Base-by-base conservation (phyloP, 148 eudicot genomes). In the Euryodendron excelsum region DNA sequence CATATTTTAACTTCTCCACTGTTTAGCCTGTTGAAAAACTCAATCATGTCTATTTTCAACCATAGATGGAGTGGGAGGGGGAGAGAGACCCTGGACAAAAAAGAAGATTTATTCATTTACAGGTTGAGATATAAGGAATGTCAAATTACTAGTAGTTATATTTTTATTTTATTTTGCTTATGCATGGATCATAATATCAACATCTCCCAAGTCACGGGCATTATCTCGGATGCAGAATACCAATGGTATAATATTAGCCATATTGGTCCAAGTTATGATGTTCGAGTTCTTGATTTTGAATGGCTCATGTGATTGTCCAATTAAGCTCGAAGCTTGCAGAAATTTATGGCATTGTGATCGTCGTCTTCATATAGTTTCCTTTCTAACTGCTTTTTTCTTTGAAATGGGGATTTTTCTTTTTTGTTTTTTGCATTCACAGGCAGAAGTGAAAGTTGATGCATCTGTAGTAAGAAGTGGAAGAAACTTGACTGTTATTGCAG, bases 381-480 rank as follows among this genome's bases (percentile, higher is more conserved):
- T 66, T 64, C 11, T 2, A 33, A 33, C 9, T 15, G 9, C 48
- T 8, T n/a, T 76, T 23, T 37, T 44, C 9, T 76, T 30, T 28
- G 44, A 47, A 76, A 20, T 61, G 34, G 70, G 50, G 63, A 36
- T 25, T 33, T 39, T 72, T 48, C 6, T 77, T 30, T 2, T n/a
- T n/a, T n/a, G n/a, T n/a, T n/a, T n/a, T n/a, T n/a, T n/a, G n/a
- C n/a, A 1, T 74, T 56, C 39, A 44, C 88, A 94, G 98, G 77
- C 84, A 2, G 87, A 90, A 83, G 70, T 92, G 83, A 73, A 71
- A 2, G 90, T 86, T 65, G 92, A 89, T 78, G 94, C 86, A 27
- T 79, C 86, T n/a, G 84, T 92, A 23, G 81, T 88, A 65, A 85
- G 87, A 82, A 89, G 91, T 71, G 98, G 98, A 56, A 89, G 93